A percentile compares a stretch with the other conserved stretches of the same genome.
phyloP scores from a whole-genome alignment of 352 stramenopile genomes.

The Phytophthora megakarya region DNA sequence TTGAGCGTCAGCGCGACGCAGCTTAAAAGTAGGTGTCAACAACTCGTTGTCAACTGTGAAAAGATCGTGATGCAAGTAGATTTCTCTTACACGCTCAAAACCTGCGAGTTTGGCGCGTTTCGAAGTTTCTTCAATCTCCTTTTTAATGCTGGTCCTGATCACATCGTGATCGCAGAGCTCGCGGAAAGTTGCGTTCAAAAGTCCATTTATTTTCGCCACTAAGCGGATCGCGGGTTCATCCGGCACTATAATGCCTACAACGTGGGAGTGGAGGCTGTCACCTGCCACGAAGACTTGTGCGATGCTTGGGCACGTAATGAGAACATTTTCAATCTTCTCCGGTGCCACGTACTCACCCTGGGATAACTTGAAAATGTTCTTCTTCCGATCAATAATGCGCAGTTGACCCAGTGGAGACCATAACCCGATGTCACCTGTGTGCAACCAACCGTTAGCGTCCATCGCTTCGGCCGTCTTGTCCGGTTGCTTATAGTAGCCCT shows the following conservation, averaged over 20 bases:
- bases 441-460: conserved; percentile 94
- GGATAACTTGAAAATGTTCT: conserved; percentile 95
- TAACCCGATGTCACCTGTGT: conserved; percentile 96
- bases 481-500: conserved; percentile 95
- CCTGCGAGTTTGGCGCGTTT: conserved; percentile 78
- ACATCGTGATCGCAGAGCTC: conserved; percentile 60
- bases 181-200: conserved; percentile 36
- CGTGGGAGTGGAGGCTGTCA: conserved; percentile 94
- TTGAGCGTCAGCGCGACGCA: conserved; percentile 86
- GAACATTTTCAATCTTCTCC: conserved; percentile 97
- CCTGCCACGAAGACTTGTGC: conserved; percentile 96
- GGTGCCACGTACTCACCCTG: conserved; percentile 97
- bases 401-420: conserved; percentile 94
- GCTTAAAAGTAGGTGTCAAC: conserved; percentile 97
- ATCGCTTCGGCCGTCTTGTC: conserved; percentile 93
- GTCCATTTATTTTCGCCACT: conserved; percentile 41
- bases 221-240: conserved; percentile 51
- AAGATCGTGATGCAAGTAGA: conserved; percentile 90
- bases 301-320: conserved; percentile 90
- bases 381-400: conserved; percentile 92
- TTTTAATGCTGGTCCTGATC: conserved; percentile 46
- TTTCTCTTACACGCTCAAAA: conserved; percentile 93
- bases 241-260: conserved; percentile 95
- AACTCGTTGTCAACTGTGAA: conserved; percentile 95
- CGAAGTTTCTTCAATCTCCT: conserved; percentile 62